A percentile compares a stretch with the other conserved stretches of the same genome.
Conservation (phyloP, 768 basidiomycete species). For the Serpula lacrymans region DNA sequence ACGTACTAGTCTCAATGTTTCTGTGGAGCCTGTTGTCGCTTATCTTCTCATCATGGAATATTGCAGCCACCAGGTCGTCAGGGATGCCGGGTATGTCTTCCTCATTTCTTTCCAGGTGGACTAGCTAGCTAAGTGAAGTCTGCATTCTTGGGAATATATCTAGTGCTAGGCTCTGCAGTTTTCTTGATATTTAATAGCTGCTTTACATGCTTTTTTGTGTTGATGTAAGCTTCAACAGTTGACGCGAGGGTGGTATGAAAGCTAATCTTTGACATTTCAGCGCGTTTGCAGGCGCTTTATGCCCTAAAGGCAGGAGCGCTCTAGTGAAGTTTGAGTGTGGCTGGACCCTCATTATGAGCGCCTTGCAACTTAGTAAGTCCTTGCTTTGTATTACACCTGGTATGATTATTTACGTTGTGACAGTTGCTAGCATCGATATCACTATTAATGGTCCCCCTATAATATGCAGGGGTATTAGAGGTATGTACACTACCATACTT, state of each 20-base stretch:
- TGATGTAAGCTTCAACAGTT: too few relatives aligned
- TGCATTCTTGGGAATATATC: conserved; percentile 3
- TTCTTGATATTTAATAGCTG: conserved; percentile 49
- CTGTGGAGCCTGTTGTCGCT: conserved; percentile 50
- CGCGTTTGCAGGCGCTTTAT: conserved; percentile 35
- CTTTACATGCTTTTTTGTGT: conserved; percentile 25
- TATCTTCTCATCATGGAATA: conserved; percentile 58
- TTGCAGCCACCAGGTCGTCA: conserved; percentile 34
- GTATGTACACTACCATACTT: too few relatives aligned
- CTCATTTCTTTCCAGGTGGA: too few relatives aligned
- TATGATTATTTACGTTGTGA: conserved; percentile 2
- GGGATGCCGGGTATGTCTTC: conserved; percentile 35
- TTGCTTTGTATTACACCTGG: not conserved
- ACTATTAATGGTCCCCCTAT: conserved; percentile 42
- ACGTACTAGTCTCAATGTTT: conserved; percentile 42
- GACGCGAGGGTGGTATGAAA: too few relatives aligned
- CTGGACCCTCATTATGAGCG: conserved; percentile 50
- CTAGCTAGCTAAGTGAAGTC: not conserved
- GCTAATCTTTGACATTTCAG: too few relatives aligned
- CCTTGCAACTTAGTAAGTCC: conserved; percentile 50
- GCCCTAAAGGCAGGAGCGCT: conserved; percentile 35
- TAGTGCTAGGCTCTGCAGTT: conserved; percentile 46
- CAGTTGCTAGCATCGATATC: conserved; percentile 48
- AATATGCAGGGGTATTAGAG: too few relatives aligned
- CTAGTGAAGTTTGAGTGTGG: conserved; percentile 49